Base-by-base conservation (phyloP, 345 rosid species). In the Arabidopsis arenosa region DNA sequence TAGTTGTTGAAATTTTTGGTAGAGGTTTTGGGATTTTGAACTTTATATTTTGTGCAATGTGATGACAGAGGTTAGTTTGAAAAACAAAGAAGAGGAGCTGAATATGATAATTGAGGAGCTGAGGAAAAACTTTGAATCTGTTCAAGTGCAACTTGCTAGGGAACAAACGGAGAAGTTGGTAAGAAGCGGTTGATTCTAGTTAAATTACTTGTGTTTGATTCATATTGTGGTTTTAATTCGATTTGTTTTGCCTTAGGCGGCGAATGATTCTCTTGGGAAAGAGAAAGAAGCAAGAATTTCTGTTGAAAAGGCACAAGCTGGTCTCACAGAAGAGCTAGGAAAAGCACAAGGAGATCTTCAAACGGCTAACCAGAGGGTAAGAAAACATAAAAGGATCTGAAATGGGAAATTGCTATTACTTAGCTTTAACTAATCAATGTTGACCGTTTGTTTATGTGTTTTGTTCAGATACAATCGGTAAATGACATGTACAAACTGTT, bases 401-500 rank as follows among this genome's bases (percentile, higher is more conserved):
- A 35, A 58, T 48, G 32, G 21, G 33, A 32, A 43, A 7, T 53
- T 59, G 23, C 9, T 7, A 21, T 56, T 72, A 21, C 72, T 4
- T 12, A 17, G 39, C 30, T 43, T 68, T 61, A 43, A 37, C 76
- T 23, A 23, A 21, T 21, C 26, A 68, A 63, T 49, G 48, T 23
- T 54, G 11, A 66, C 11, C 1, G 3, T 33, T 14, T 62, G 37
- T 43, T 6, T 63, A 1, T 23, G 37, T 32, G 55, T 60, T 60
- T 58, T 69, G 56, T 83, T 82, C 89, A 95, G 99, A 88, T 92
- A 82, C 75, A 83, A n/a, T 90, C 99, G 5, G 79, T 90, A 7
- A 92, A 85, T 83, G 99, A 95, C 75, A 95, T 95, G 97, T 95
- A 95, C 88, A 90, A 89, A 85, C 86, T 90, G 55, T 71, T 95